A percentile compares a stretch with the other conserved stretches of the same genome.
Evolutionary conservation across 768 basidiomycete genomes (phyloP).

Genomic region (Gloeophyllum trabeum): DNA sequence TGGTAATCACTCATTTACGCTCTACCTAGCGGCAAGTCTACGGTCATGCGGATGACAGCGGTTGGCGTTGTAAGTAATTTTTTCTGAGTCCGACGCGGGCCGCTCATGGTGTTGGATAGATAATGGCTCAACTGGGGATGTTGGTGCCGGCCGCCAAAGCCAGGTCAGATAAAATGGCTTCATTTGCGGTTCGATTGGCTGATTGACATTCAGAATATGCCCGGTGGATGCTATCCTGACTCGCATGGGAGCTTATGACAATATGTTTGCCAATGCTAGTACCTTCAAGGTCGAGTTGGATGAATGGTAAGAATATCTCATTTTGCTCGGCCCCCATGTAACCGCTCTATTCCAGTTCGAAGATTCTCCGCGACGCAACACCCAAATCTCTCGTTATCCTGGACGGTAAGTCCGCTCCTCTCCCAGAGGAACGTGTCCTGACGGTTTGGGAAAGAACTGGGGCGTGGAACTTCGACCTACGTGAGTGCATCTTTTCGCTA

Average conservation of each 20-base stretch:
- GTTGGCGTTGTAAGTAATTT: slow-evolving; percentile 60
- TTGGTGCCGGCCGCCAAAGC: slow-evolving; percentile 81
- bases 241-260: slow-evolving; percentile 98
- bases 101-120: too few species aligned
- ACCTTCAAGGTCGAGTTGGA: slow-evolving; percentile 99
- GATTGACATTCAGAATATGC: slow-evolving; percentile 41
- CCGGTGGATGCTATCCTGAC: slow-evolving; percentile 91
- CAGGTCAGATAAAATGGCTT: slow-evolving; percentile 29
- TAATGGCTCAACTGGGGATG: slow-evolving; percentile 96
- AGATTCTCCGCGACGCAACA: slow-evolving; percentile 88
- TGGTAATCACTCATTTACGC: background rate
- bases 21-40: slow-evolving; percentile 60
- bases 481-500: slow-evolving; percentile 28
- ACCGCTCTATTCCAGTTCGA: slow-evolving; percentile 45
- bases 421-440: background rate
- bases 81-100: background rate
- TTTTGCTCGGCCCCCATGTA: background rate
- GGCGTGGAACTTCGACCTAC: slow-evolving; percentile 91
- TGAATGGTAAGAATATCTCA: slow-evolving; percentile 59
- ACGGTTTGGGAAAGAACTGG: slow-evolving; percentile 52
- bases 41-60: slow-evolving; percentile 93
- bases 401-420: slow-evolving; percentile 50
- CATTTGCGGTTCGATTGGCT: slow-evolving; percentile 2
- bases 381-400: slow-evolving; percentile 90
- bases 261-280: slow-evolving; percentile 89